Base-by-base conservation (phyloP, 2,329 filamentous ascomycete genomes). In the Trichoderma koningiopsis region DNA sequence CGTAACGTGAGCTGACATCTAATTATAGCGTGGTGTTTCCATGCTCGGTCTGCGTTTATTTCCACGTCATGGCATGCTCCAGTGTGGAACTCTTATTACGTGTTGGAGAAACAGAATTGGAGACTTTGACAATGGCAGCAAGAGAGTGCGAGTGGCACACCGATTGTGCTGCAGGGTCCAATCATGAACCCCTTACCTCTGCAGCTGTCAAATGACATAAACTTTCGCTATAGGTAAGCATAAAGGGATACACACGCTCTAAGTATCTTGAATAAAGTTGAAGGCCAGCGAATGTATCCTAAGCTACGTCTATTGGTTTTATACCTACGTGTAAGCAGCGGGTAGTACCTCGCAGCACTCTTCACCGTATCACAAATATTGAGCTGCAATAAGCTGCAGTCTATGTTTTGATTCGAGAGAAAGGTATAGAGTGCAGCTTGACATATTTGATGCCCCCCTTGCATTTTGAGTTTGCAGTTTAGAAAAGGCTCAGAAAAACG, bases 81-180 rank as follows among this genome's bases (percentile, higher is more conserved):
- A 53, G 40, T 65, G 62, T 65, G 62, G 53, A 65, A 57, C 53
- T 35, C 13, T 43, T 27, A 35, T 65, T 65, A 65, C 62, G 53
- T 65, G 52, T 5, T 43, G 6, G 24, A 55, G 14, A 55, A 55
- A 31, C 3, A 43, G n/a, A 35, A 29, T 22, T 8, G 58, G 37
- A 43, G 24, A 40, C 33, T 11, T 33, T 35, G 33, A 6, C n/a
- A 33, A 56, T 35, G 53, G 11, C 24, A 53, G 49, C 24, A 29
- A 55, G 11, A 29, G 11, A 56, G 33, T 5, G 2, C 40, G 19
- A 47, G 16, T 7, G 6, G 3, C 19, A 47, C 19, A n/a, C 40
- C 40, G 16, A 47, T 47, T 8, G 19, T 13, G 19, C 22, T 11
- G n/a, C 49, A 52, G 22, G 52, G 24, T 24, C 22, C n/a, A 49